Evolutionary conservation across 441 rosid genomes (phyloP).

Genomic region (Aquilaria agallochum): DNA sequence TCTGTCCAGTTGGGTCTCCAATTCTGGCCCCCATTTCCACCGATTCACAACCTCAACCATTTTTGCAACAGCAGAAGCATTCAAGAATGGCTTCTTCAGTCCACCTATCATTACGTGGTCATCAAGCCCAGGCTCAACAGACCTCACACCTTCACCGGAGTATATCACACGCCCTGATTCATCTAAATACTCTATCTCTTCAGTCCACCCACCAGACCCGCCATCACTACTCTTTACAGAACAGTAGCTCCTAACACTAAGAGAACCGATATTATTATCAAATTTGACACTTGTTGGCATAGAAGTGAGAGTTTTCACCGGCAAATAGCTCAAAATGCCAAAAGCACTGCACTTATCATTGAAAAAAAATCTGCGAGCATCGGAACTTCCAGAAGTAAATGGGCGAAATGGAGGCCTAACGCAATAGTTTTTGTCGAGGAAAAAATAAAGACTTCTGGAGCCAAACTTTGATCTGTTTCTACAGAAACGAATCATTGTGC

Average conservation of each 20-base stretch:
- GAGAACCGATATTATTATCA: not conserved
- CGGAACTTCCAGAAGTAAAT: constrained; percentile 15
- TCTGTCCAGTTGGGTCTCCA: constrained; percentile 81
- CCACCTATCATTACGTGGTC: constrained; percentile 87
- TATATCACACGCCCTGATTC: constrained; percentile 81
- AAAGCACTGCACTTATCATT: constrained; percentile 4
- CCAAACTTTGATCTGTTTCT: constrained; percentile 6
- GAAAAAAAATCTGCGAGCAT: constrained; percentile 4
- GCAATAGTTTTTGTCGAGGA: constrained; percentile 24
- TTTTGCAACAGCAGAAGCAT: constrained; percentile 80
- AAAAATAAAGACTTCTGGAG: constrained; percentile 27
- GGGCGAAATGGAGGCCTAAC: constrained; percentile 19
- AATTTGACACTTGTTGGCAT: constrained; percentile 18
- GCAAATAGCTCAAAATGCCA: constrained; percentile 18
- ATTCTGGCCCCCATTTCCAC: constrained; percentile 98
- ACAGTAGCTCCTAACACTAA: constrained; percentile 41
- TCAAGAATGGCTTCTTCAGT: constrained; percentile 69
- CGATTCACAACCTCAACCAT: constrained; percentile 86
- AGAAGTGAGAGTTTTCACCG: constrained; percentile 19
- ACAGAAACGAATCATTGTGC: no score
- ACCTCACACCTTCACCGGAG: constrained; percentile 77
- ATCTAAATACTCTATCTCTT: constrained; percentile 83
- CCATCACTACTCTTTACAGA: constrained; percentile 27
- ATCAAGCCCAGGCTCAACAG: constrained; percentile 82
- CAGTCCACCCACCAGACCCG: constrained; percentile 65